Evolutionary conservation across 768 basidiomycete genomes (phyloP), one percentile per base, ranked within the genome.

Genomic region (Pleurotus citrinopileatus): DNA sequence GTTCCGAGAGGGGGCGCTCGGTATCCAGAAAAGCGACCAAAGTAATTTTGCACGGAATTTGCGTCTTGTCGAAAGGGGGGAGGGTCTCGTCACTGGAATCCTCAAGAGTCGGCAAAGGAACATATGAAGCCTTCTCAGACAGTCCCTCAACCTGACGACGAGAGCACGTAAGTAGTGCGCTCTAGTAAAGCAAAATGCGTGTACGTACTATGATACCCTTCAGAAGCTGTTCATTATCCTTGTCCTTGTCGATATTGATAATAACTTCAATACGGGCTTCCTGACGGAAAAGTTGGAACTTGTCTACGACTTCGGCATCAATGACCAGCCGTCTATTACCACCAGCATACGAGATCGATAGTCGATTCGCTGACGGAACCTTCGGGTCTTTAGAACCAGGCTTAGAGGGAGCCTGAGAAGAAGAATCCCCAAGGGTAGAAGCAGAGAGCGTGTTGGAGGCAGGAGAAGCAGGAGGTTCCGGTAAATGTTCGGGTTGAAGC

Each of bases 271-370:
- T 90, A 32, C 87, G 84, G 29, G 91, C 94, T 50, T 91, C 89
- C 27, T 78, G 78, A 36, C 97, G 80, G 68, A 82, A 88, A 8
- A 99, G 81, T 60, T 83, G 86, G 53, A 99, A 76, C 45, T 77
- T 79, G 37, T 92, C 84, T 19, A 98, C 91, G 25, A 89, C 83
- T 59, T 89, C 88, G 2, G 96, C 90, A 67, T 98, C 88, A 55
- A 98, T 77, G 23, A 97, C 87, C 46, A 99, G 75, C 36, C 97
- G 80, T 45, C 91, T 78, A 55, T 87, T 87, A 46, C 93, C 94
- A 40, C 87, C 87, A 53, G 94, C 93, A 69, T 97, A 99, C 0
- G 96, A 89, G 67, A 98, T 94, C 6, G 95, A 97, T n/a, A 99
- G 70, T 15, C 90, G 82, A 61, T 91, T 92, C 26, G 89, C 86